phyloP scores from a whole-genome alignment of 495 filamentous ascomycete genomes.

The Thozetella sp. region DNA sequence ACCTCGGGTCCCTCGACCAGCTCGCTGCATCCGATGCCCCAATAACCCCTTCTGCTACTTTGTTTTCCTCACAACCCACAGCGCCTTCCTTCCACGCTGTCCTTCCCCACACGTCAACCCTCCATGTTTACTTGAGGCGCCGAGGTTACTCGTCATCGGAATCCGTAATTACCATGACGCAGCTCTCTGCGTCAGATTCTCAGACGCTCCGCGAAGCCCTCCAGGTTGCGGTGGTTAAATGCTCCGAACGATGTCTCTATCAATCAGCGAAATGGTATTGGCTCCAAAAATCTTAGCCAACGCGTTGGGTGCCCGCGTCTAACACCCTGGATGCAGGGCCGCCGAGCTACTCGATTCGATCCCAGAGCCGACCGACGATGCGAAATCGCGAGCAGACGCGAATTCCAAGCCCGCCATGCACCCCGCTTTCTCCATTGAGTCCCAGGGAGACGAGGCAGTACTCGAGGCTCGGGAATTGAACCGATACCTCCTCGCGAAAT shows the following conservation, averaged over 20 bases:
- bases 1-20: no score
- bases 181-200: conserved; percentile 46
- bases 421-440: conserved; percentile 49
- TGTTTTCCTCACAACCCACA: no score
- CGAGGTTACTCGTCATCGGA: not conserved
- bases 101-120: no score
- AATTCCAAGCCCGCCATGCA: conserved; percentile 29
- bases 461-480: conserved; percentile 81
- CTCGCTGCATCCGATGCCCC: no score
- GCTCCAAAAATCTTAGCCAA: not conserved
- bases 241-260: conserved; percentile 93
- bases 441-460: conserved; percentile 66
- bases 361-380: conserved; percentile 39
- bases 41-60: no score
- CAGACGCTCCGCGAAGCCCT: conserved; percentile 61
- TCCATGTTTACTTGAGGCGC: conserved; percentile 2
- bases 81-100: no score
- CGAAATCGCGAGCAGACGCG: conserved; percentile 33
- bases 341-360: conserved; percentile 92
- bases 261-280: conserved; percentile 94
- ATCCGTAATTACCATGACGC: conserved; percentile 18
- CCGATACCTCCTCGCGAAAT: conserved; percentile 88
- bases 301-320: not conserved
- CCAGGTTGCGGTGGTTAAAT: conserved; percentile 83
- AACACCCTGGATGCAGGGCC: conserved; percentile 60